Conservation (phyloP, 805 yeast genomes). For the Pachysolen tannophilus region DNA sequence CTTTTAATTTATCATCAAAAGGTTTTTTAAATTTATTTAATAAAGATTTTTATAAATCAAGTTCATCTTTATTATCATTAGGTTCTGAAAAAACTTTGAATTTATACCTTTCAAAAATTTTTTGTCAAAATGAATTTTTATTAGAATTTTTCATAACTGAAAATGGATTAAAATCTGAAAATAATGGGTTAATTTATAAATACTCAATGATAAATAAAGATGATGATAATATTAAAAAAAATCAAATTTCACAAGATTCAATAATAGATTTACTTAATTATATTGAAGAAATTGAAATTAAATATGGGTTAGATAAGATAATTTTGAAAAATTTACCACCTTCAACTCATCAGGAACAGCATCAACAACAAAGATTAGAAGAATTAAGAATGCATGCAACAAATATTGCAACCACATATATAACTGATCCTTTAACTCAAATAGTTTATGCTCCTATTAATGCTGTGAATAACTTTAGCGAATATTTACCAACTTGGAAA, state of each 20-base stretch:
- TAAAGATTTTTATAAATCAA: neutral
- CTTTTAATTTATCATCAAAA: neutral
- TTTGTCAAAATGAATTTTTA: neutral
- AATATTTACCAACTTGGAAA: slow-evolving; percentile 1
- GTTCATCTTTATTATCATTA: neutral
- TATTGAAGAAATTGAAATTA: slow-evolving; percentile 19
- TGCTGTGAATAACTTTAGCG: slow-evolving; percentile 10
- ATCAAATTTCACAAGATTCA: slow-evolving; percentile 14
- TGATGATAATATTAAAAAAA: slow-evolving; percentile 3
- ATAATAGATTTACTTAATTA: slow-evolving; percentile 14
- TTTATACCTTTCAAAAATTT: neutral
- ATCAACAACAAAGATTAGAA: slow-evolving; percentile 10
- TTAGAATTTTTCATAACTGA: neutral
- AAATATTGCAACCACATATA: too few relatives aligned
- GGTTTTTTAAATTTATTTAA: neutral
- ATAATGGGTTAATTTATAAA: too few relatives aligned
- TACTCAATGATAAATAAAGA: slow-evolving; percentile 11
- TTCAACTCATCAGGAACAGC: slow-evolving; percentile 1
- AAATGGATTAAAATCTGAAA: neutral
- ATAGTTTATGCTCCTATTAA: slow-evolving; percentile 22
- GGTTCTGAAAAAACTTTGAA: neutral
- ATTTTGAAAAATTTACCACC: slow-evolving; percentile 9
- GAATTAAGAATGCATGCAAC: slow-evolving; percentile 14
- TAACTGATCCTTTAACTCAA: slow-evolving; percentile 19
- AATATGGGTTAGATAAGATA: slow-evolving; percentile 19